Base-by-base conservation (phyloP, 257 asterid species). In the Hygrophila difformis region DNA sequence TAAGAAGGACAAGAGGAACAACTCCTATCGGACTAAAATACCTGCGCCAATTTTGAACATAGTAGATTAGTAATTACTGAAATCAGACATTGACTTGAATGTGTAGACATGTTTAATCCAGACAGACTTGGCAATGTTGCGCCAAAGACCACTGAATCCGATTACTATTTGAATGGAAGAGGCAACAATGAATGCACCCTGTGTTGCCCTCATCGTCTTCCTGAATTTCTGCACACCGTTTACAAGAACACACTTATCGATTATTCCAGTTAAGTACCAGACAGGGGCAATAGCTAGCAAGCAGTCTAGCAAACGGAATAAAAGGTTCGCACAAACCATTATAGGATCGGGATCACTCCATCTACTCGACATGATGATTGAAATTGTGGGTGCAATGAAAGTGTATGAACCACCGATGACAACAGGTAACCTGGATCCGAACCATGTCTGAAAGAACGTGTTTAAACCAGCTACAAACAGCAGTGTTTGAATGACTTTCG, bases 141-240 rank as follows among this genome's bases (percentile, higher is more conserved):
- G 97, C 97, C 97, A 87, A 33, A 87, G 84, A 57, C 97, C 95
- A 71, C 97, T 87, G 75, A 87, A 87, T 46, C 97, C 97, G 3
- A 87, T 71, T 51, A 84, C 97, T 42, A 87, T 84, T 61, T 87
- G 95, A 68, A 87, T 64, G 36, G 93, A 76, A 3, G 97, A 87
- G 49, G 95, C 95, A 59, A 87, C 75, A 18, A 87, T 87, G 39
- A 81, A 74, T 16, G 97, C 95, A 36, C 97, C 97, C 62, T 87
- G 97, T 6, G 95, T 76, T 7, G 97, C 97, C 61, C 97, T 68
- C 97, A 87, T 87, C 66, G 74, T 62, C 72, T 84, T 87, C 72
- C 69, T 71, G 77, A 87, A 87, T 64, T 64, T 81, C 95, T 81
- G 78, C 70, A 54, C 3, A 16, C 36, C 38, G 49, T 55, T 59